Evolutionary conservation across 768 basidiomycete genomes (phyloP).

Genomic region (Pilatotrama ljubarskyi): DNA sequence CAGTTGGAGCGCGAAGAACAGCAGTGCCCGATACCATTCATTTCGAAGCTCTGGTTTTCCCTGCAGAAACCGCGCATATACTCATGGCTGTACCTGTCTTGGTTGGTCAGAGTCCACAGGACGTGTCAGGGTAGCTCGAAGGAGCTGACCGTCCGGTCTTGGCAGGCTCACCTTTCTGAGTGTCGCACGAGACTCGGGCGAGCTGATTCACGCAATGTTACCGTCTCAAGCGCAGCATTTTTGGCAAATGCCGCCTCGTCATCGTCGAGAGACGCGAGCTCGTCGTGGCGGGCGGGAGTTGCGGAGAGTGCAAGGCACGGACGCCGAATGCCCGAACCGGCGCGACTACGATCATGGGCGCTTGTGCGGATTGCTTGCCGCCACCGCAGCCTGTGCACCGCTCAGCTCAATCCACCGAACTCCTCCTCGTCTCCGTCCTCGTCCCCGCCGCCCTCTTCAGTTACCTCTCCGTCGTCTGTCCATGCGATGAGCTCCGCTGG

Average conservation of each 20-base stretch:
- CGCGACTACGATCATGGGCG: slow-evolving; percentile 8
- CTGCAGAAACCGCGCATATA: no score
- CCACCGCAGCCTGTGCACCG: slow-evolving; percentile 1
- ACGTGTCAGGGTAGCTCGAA: no score
- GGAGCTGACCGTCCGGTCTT: no score
- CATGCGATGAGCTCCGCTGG: slow-evolving; percentile 50
- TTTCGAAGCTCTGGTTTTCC: no score
- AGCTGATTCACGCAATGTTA: no score
- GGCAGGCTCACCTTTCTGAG: neutral
- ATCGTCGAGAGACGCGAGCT: neutral
- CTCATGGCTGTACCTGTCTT: no score
- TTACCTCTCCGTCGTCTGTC: neutral
- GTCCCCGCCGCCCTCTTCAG: neutral
- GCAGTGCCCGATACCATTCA: no score
- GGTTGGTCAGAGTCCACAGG: no score
- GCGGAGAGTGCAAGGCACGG: neutral
- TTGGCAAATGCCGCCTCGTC: neutral
- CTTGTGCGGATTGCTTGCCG: neutral
- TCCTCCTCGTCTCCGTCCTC: neutral
- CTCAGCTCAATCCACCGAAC: neutral
- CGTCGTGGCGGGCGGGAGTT: slow-evolving; percentile 2
- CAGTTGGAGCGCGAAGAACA: no score
- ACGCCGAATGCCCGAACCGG: no score
- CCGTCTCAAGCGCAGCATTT: no score
- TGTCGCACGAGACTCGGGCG: neutral